Evolutionary conservation across 2,329 filamentous ascomycete species (phyloP), one percentile per base, ranked within the genome.

Genomic region (Tolypocladium ophioglossoides): DNA sequence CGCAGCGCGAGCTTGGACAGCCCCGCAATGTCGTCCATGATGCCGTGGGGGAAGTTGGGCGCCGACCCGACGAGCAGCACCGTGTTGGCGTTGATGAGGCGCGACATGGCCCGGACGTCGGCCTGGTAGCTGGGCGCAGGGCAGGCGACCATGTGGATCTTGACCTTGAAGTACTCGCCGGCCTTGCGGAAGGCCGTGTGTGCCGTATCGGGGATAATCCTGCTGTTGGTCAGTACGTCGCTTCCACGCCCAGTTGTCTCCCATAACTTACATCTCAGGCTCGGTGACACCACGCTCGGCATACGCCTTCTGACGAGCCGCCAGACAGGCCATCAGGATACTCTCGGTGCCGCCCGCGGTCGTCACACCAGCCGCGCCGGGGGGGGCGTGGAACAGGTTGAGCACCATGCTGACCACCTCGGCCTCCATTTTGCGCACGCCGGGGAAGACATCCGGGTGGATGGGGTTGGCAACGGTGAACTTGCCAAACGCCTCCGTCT

Each of bases 371-470:
- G 89, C 91, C 34, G 85, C 89, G 54, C 84, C 86, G n/a, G 84
- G 75, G 3, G 94, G 94, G 10, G 87, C 91, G 70, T 95, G 89
- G 77, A 96, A 99, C 69, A 99, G 75, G 47, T 82, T 81, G 57
- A 95, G 75, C 34, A 95, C 91, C 92, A 99, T 99, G 60, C 91
- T 87, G 52, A 99, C 94, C 57, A 99, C 78, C 74, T 99, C 94
- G 47, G 94, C 92, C 76, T 99, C 94, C 94, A 99, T 99, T 81
- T 99, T 99, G 64, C 94, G 80, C 52, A 99, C 91, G 32, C 92
- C 94, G 18, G 94, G 94, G 73, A 99, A 99, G 46, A 99, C 92
- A 72, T 99, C 94, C 8, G 94, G 94, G 70, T 99, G 94, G 62
- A 99, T 94, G 3, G 94, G 94, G 70, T 99, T 99, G 40, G 91